Evolutionary conservation across 441 rosid species (phyloP).

Genomic region (Bocquillonia castaneifolia): DNA sequence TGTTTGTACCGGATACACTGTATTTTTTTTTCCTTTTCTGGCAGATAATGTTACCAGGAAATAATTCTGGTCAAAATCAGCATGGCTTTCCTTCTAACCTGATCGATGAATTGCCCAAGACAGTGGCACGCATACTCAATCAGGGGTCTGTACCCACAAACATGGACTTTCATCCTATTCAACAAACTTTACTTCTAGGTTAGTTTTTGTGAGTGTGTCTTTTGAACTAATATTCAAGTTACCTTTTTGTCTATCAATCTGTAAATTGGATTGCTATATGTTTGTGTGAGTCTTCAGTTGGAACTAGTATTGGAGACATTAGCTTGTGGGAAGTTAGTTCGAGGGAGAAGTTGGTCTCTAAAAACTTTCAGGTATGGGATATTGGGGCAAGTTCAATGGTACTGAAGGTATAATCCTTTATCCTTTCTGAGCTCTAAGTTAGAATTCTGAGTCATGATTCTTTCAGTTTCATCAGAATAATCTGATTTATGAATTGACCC

Average conservation of each 20-base stretch:
- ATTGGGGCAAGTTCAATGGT: slow-evolving; percentile 46
- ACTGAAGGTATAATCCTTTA: slow-evolving; percentile 49
- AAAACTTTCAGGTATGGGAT: slow-evolving; percentile 69
- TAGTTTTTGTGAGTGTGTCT: slow-evolving; percentile 20
- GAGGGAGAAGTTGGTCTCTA: slow-evolving; percentile 50
- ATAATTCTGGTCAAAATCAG: slow-evolving; percentile 28
- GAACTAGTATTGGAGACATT: slow-evolving; percentile 66
- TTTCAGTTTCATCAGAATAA: slow-evolving; percentile 3
- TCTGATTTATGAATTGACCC: slow-evolving; percentile 11
- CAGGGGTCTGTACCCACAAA: slow-evolving; percentile 68
- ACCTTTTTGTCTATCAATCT: slow-evolving; percentile 7
- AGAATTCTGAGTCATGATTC: slow-evolving; percentile 1
- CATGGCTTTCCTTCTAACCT: slow-evolving; percentile 19
- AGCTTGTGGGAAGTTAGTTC: slow-evolving; percentile 73
- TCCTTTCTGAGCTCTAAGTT: slow-evolving; percentile 14
- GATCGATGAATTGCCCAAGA: slow-evolving; percentile 42
- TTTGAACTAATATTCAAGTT: slow-evolving; percentile 1
- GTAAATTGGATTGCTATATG: slow-evolving; percentile 1
- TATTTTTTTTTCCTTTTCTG: slow-evolving; percentile 12
- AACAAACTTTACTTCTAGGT: slow-evolving; percentile 74
- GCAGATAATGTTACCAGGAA: slow-evolving; percentile 34
- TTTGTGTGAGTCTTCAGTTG: slow-evolving; percentile 46
- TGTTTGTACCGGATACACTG: neutral
- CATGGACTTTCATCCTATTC: slow-evolving; percentile 80
- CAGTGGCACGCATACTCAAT: slow-evolving; percentile 38